phyloP scores from a whole-genome alignment of 257 asterid species.

The Gynochthodes officinalis region DNA sequence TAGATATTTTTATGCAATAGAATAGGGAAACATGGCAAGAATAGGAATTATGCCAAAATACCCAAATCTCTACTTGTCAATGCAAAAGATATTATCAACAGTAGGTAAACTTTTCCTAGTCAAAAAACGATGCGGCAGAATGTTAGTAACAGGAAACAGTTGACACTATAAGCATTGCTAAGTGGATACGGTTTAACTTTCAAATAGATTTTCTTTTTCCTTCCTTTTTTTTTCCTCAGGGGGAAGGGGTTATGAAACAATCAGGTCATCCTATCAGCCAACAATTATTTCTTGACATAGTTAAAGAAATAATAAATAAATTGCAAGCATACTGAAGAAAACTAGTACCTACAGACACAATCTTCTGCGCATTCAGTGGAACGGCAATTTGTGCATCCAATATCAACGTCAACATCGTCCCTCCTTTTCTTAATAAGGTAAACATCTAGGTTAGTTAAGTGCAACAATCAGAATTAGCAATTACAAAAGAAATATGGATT shows the following conservation, averaged over 20 bases:
- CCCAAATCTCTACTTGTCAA: slow-evolving; percentile 2
- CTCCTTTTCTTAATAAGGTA: slow-evolving; percentile 80
- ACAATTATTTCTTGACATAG: neutral
- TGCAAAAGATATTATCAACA: neutral
- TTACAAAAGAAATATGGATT: neutral
- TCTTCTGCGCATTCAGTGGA: slow-evolving; percentile 57
- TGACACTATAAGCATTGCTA: neutral
- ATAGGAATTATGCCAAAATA: neutral
- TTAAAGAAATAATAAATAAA: neutral
- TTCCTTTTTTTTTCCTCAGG: neutral
- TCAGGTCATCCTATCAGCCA: neutral
- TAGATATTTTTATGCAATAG: neutral
- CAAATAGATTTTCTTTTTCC: neutral
- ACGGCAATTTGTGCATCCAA: slow-evolving; percentile 78
- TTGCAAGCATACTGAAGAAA: slow-evolving; percentile 10
- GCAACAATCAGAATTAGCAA: neutral
- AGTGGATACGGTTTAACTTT: neutral
- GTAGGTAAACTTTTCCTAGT: neutral
- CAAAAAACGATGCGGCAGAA: neutral
- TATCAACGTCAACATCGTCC: slow-evolving; percentile 47
- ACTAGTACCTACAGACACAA: slow-evolving; percentile 84
- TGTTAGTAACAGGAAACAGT: neutral
- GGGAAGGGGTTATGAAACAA: neutral
- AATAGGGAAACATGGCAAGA: neutral
- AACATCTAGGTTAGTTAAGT: slow-evolving; percentile 68